phyloP scores from a whole-genome alignment of 192 early-diverging fungal species.

The Coemansia sp. region DNA sequence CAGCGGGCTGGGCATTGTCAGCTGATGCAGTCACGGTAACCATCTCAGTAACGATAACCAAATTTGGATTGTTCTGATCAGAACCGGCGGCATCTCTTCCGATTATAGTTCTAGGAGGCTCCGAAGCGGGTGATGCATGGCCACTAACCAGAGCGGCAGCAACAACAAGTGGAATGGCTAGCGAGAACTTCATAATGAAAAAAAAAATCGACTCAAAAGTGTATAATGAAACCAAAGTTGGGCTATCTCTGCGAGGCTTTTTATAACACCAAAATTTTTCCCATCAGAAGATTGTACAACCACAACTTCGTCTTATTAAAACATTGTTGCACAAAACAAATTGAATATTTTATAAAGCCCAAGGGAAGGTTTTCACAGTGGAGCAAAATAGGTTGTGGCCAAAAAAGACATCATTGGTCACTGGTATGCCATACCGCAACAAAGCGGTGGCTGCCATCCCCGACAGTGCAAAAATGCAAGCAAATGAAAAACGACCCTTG shows the following conservation, averaged over 20 bases:
- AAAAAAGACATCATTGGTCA: too few species aligned
- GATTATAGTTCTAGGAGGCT: background rate
- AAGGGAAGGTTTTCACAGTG: too few species aligned
- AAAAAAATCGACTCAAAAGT: background rate
- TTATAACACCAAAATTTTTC: too few species aligned
- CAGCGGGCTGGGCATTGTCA: background rate
- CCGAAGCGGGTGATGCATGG: slow-evolving; percentile 1
- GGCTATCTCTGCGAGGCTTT: too few species aligned
- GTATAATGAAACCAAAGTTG: too few species aligned
- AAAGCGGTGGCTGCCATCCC: background rate
- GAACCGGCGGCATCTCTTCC: background rate
- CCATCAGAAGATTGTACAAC: too few species aligned
- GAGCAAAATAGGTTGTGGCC: too few species aligned
- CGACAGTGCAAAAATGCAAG: background rate
- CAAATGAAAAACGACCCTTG: too few species aligned
- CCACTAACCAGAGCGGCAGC: slow-evolving; percentile 10
- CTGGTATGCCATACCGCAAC: too few species aligned
- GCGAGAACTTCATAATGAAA: slow-evolving; percentile 21
- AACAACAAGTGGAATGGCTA: slow-evolving; percentile 11
- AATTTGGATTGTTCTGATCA: slow-evolving; percentile 1
- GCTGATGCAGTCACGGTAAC: slow-evolving; percentile 27
- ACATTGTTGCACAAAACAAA: too few species aligned
- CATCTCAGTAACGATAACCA: slow-evolving; percentile 22
- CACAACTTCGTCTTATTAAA: too few species aligned
- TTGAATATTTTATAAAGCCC: too few species aligned